A percentile compares a stretch with the other conserved stretches of the same genome.
Evolutionary conservation across 2,329 filamentous ascomycete genomes (phyloP).

Genomic region (Fusarium denticulatum): DNA sequence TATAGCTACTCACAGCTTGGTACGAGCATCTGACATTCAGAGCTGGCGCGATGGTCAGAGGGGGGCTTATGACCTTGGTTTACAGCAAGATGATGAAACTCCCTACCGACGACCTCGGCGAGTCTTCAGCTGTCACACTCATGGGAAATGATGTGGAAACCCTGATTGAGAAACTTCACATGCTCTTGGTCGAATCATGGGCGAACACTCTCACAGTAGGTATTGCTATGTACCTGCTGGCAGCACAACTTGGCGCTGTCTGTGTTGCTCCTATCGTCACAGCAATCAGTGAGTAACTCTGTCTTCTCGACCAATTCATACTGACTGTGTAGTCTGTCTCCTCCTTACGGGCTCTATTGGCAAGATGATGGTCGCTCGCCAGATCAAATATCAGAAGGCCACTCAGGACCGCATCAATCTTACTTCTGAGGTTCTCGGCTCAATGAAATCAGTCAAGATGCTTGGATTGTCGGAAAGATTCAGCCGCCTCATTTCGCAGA

Average conservation of each 20-base stretch:
- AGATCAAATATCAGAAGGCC: slow-evolving; percentile 47
- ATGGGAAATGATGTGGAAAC: slow-evolving; percentile 49
- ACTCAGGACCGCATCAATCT: slow-evolving; percentile 48
- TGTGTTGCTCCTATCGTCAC: slow-evolving; percentile 47
- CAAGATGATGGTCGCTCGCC: slow-evolving; percentile 42
- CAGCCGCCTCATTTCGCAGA: slow-evolving; percentile 35
- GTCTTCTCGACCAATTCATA: fast-evolving
- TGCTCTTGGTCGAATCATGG: slow-evolving; percentile 46
- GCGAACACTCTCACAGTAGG: slow-evolving; percentile 45
- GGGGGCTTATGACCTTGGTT: slow-evolving; percentile 45
- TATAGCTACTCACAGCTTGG: slow-evolving; percentile 42
- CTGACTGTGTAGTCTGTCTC: slow-evolving; percentile 34
- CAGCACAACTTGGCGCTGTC: slow-evolving; percentile 47
- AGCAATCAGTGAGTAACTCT: slow-evolving; percentile 42
- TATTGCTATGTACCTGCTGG: slow-evolving; percentile 46
- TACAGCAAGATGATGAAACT: slow-evolving; percentile 46
- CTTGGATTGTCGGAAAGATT: slow-evolving; percentile 45
- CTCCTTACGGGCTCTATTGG: slow-evolving; percentile 36
- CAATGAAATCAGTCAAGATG: slow-evolving; percentile 50
- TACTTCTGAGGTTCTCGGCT: slow-evolving; percentile 46
- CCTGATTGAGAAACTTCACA: slow-evolving; percentile 40
- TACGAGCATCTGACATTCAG: slow-evolving; percentile 48
- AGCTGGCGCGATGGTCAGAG: slow-evolving; percentile 44
- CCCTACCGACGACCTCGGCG: slow-evolving; percentile 38
- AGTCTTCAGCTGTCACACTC: slow-evolving; percentile 45